phyloP scores from a whole-genome alignment of 1,284 basidiomycete species.

The Moesziomyces aphidis region DNA sequence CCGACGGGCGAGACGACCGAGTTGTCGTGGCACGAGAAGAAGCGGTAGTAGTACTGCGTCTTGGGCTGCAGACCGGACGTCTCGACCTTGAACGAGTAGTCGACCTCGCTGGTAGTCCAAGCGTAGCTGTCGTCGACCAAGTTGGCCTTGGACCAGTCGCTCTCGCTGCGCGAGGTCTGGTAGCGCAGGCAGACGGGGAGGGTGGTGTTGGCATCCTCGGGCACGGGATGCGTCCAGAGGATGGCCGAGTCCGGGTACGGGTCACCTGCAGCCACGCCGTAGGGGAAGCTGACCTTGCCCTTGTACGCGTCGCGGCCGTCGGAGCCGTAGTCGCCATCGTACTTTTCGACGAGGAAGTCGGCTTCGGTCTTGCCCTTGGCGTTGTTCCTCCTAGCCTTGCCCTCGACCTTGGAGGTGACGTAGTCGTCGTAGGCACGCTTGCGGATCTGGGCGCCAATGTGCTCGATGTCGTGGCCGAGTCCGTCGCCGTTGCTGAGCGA shows the following conservation, averaged over 20 bases:
- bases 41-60: slow-evolving; percentile 75
- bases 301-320: slow-evolving; percentile 51
- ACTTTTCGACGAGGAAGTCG: slow-evolving; percentile 50
- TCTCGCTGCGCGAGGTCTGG: slow-evolving; percentile 68
- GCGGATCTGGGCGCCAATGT: slow-evolving; percentile 33
- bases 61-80: slow-evolving; percentile 73
- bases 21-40: slow-evolving; percentile 71
- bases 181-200: slow-evolving; percentile 75
- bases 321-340: slow-evolving; percentile 36
- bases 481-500: slow-evolving; percentile 34
- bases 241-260: slow-evolving; percentile 75
- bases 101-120: slow-evolving; percentile 76
- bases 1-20: slow-evolving; percentile 69
- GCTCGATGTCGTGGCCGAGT: slow-evolving; percentile 44
- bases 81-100: slow-evolving; percentile 75
- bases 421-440: slow-evolving; percentile 41
- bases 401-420: slow-evolving; percentile 33
- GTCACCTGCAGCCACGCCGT: slow-evolving; percentile 73
- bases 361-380: slow-evolving; percentile 40
- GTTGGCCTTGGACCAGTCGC: slow-evolving; percentile 59
- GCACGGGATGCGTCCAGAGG: slow-evolving; percentile 72
- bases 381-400: slow-evolving; percentile 39
- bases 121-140: slow-evolving; percentile 72
- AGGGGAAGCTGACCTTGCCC: slow-evolving; percentile 61
- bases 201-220: slow-evolving; percentile 62